Conservation (phyloP, 148 eudicot species). For the Vaccinium darrowii region DNA sequence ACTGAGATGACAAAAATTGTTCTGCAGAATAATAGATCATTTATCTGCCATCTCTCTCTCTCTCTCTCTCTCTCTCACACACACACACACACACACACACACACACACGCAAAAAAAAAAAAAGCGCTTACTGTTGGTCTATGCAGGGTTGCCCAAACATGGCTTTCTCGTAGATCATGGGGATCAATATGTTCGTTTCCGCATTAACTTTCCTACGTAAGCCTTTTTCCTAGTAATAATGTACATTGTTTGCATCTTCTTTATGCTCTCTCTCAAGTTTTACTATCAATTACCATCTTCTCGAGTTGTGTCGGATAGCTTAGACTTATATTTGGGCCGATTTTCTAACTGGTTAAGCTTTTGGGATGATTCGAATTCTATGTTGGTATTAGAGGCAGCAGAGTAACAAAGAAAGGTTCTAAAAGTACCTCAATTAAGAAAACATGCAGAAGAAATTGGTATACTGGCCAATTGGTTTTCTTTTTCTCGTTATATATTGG, state of each 20-base stretch:
- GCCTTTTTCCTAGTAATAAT: conserved; percentile 21
- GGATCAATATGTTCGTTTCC: conserved; percentile 77
- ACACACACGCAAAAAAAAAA: too few relatives aligned
- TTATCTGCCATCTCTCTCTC: not conserved
- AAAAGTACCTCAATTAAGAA: too few relatives aligned
- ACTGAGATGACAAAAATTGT: conserved; percentile 7
- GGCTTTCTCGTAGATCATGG: conserved; percentile 71
- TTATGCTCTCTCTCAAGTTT: conserved; percentile 2
- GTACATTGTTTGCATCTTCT: not conserved
- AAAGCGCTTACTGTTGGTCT: conserved; percentile 12
- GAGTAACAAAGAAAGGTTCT: too few relatives aligned
- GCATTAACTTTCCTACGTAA: conserved; percentile 76
- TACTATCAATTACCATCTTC: not conserved
- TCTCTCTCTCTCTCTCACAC: not conserved
- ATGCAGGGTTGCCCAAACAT: conserved; percentile 77
- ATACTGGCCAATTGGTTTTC: not conserved
- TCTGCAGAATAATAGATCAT: conserved; percentile 6
- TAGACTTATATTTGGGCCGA: not conserved
- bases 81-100: too few relatives aligned
- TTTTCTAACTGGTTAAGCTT: not conserved
- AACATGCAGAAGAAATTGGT: not conserved
- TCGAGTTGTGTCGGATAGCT: not conserved
- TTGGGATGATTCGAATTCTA: not conserved
- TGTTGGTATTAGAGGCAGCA: not conserved
- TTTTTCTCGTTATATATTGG: not conserved